A percentile compares a stretch with the other conserved stretches of the same genome.
phyloP scores from a whole-genome alignment of 495 filamentous ascomycete species.

The Choiromyces venosus region DNA sequence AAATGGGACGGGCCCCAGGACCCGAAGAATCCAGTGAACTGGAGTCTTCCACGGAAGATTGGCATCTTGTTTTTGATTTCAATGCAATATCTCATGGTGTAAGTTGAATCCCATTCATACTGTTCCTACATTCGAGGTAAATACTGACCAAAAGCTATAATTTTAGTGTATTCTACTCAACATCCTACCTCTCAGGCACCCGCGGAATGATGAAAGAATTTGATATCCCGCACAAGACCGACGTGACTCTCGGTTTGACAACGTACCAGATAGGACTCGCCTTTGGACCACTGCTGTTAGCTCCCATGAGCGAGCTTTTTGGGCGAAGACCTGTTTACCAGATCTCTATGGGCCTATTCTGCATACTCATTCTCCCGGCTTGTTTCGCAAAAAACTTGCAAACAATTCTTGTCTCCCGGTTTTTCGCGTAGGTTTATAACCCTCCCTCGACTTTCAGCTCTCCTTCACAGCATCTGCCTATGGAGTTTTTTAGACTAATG shows the following conservation, averaged over 20 bases:
- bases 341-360: conserved; percentile 56
- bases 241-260: conserved; percentile 70
- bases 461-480: background rate
- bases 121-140: background rate
- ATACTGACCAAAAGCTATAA: background rate
- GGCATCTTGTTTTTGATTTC: conserved; percentile 60
- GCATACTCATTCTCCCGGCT: conserved; percentile 64
- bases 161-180: conserved; percentile 69
- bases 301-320: conserved; percentile 72
- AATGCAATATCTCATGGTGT: conserved; percentile 66
- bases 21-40: conserved; percentile 67
- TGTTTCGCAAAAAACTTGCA: conserved; percentile 61
- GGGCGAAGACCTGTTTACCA: conserved; percentile 72
- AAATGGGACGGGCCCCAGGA: conserved; percentile 62
- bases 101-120: conserved; percentile 28
- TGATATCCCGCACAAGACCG: conserved; percentile 49
- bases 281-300: conserved; percentile 64
- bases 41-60: conserved; percentile 62
- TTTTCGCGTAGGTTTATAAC: conserved; percentile 55
- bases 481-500: background rate
- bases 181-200: conserved; percentile 68
- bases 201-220: conserved; percentile 65
- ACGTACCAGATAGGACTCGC: conserved; percentile 73
- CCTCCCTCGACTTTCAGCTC: background rate
- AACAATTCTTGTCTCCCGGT: conserved; percentile 63